Base-by-base conservation (phyloP, 2,329 filamentous ascomycete genomes). In the Apiospora phragmitis region DNA sequence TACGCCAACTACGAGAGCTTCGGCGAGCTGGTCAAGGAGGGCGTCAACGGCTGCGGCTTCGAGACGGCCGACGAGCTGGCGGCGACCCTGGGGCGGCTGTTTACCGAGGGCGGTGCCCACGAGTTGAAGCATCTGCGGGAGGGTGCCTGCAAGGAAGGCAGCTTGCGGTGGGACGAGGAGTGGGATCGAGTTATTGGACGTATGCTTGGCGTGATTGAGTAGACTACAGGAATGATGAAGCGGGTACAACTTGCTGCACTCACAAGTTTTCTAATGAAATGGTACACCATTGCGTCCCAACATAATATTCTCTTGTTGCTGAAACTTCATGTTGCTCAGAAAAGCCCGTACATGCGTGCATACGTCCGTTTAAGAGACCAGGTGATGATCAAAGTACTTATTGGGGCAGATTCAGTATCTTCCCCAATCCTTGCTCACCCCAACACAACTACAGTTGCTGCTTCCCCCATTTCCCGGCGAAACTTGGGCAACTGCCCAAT, bases 1-100 rank as follows among this genome's bases (percentile, higher is more conserved):
- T 98, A 96, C 87, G 89, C 89, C 35, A 88, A 88, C 2, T 99
- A 97, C 78, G 91, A 95, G 78, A 95, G 95, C 73, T 97, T 97
- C 87, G 85, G 89, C 2, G 96, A 99, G 83, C 84, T 99, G n/a
- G 93, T 99, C 35, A 92, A 88, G 68, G 95, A 98, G 77, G 92
- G 93, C 0, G 85, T 91, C 49, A 98, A 98, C 79, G 96, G 96
- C 1, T 88, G 89, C 75, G 95, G 96, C 0, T 99, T 99, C 77
- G 89, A 89, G 74, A 93, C 89, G 68, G 86, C 91, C 0, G 84
- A 86, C 16, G 89, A 94, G 76, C 83, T 99, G 66, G 85, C 88
- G 0, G 80, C 83, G 4, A 86, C 92, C 16, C 80, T 98, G 14
- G 80, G 84, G 21, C 84, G 91, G 26, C 80, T 98, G 24, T 90